Base-by-base conservation (phyloP, 2,329 filamentous ascomycete species). In the Penicillium crustosum region DNA sequence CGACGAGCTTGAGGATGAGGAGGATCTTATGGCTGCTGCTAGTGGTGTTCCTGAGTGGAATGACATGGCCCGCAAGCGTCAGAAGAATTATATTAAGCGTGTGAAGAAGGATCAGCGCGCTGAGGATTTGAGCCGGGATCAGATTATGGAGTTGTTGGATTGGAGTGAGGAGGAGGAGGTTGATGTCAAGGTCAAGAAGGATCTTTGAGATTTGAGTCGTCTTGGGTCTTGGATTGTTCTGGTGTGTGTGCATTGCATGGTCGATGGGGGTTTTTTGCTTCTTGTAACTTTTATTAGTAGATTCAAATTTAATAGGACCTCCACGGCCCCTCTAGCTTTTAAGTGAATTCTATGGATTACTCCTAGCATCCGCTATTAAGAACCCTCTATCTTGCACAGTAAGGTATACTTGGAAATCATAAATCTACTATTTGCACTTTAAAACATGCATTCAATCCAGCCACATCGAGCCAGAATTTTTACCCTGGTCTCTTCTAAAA, bases 131-230 rank as follows among this genome's bases (percentile, higher is more conserved):
- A 85, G 88, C 59, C 88, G 91, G 72, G 88, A 89, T 76, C 88
- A 92, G 72, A 88, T 93, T 65, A 83, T 86, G 70, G 87, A 92
- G 74, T 85, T 88, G 67, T 73, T 92, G 72, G 81, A 84, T 60
- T 74, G 66, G 81, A 86, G 69, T 82, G 71, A 75, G 19, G 64
- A 76, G 10, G 64, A 64, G 3, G 70, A 71, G 53, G 63, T 53
- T 35, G 70, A 65, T 47, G 66, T 66, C 54, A 68, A 68, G 63
- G 36, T 49, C 7, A 68, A 68, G 62, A 70, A 68, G 63, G 43
- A 57, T 33, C 53, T 49, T 21, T 53, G 48, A 50, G 45, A 29
- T 27, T 27, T 52, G n/a, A 19, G 7, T 48, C 31, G 8, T 39
- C n/a, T 38, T n/a, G 7, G 27, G 6, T 42, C 27, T 47, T 12